phyloP scores from a whole-genome alignment of 2,329 filamentous ascomycete species.

The Nemania abortiva region DNA sequence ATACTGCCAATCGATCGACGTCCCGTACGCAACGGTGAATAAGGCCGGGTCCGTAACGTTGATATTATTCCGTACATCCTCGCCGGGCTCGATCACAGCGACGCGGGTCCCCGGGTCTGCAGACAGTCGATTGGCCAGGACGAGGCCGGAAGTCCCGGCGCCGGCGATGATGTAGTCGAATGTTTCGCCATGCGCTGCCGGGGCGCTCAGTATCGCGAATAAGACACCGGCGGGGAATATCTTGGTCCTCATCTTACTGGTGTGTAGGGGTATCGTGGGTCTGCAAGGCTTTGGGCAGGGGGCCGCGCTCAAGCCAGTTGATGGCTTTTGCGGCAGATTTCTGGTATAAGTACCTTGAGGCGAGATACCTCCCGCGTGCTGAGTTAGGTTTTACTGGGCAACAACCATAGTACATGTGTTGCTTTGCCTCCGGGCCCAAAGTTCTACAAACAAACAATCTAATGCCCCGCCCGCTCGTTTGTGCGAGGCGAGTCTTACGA shows the following conservation, averaged over 20 bases:
- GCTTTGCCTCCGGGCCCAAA: neutral
- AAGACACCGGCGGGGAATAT: conserved; percentile 1
- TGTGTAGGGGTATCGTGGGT: no score
- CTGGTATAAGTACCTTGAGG: no score
- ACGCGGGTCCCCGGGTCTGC: conserved; percentile 52
- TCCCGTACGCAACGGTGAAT: conserved; percentile 47
- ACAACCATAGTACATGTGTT: no score
- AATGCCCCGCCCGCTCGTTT: neutral
- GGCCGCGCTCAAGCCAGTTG: no score
- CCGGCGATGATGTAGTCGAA: conserved; percentile 57
- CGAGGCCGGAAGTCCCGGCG: conserved; percentile 54
- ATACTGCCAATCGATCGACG: conserved; percentile 54
- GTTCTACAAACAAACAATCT: no score
- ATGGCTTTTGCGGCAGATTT: no score
- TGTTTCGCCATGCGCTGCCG: conserved; percentile 33
- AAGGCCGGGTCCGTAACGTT: conserved; percentile 50
- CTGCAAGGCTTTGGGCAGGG: no score
- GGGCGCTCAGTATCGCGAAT: conserved; percentile 13
- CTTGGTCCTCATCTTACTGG: conserved; percentile 17
- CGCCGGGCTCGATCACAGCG: conserved; percentile 55
- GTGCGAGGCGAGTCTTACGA: neutral
- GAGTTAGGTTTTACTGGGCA: no score
- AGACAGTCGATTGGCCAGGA: conserved; percentile 55
- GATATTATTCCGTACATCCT: conserved; percentile 52
- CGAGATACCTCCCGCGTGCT: no score